Percentiles rank a stretch among this genome's conserved stretches.
These are phyloP conservation scores for Lyophyllum shimeji DNA, from an alignment of 768 basidiomycete species.

Conservation along the genomic window DNA sequence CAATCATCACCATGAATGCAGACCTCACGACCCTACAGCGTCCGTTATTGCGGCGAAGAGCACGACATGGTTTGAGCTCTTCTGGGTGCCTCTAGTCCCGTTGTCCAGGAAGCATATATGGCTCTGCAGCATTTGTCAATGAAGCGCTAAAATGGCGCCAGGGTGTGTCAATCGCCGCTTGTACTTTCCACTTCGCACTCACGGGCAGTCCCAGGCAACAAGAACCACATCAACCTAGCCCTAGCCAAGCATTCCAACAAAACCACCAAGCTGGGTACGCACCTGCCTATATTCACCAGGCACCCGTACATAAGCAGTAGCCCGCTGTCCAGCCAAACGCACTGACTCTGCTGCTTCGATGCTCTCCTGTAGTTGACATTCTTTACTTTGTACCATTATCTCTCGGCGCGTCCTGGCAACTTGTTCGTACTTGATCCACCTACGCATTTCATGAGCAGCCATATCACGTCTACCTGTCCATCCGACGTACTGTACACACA, in stretches of 20 bases:
- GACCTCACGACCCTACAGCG: slow-evolving; percentile 31
- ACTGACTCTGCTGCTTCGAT: background rate
- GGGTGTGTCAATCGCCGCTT: slow-evolving; percentile 37
- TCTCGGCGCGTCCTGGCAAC: background rate
- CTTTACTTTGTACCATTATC: background rate
- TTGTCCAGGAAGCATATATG: slow-evolving; percentile 62
- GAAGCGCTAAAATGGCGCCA: slow-evolving; percentile 50
- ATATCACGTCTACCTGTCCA: no score
- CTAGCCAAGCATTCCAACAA: slow-evolving; percentile 24
- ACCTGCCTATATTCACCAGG: slow-evolving; percentile 36
- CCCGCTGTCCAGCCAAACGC: background rate
- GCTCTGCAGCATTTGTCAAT: slow-evolving; percentile 73
- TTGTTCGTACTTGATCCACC: no score
- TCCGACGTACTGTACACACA: no score
- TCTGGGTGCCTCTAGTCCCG: slow-evolving; percentile 71
- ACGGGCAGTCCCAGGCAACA: slow-evolving; percentile 23
- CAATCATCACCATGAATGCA: slow-evolving; percentile 3
- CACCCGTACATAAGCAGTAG: slow-evolving; percentile 15
- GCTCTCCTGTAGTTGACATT: background rate
- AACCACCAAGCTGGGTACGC: slow-evolving; percentile 39
- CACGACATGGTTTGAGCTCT: slow-evolving; percentile 75
- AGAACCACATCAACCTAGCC: slow-evolving; percentile 30
- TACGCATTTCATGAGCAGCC: no score
- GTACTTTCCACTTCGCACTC: background rate
- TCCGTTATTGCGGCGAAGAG: slow-evolving; percentile 63